A percentile compares a stretch with the other conserved stretches of the same genome.
Conservation (phyloP, 768 basidiomycete species). For the Termitomyces sp. region DNA sequence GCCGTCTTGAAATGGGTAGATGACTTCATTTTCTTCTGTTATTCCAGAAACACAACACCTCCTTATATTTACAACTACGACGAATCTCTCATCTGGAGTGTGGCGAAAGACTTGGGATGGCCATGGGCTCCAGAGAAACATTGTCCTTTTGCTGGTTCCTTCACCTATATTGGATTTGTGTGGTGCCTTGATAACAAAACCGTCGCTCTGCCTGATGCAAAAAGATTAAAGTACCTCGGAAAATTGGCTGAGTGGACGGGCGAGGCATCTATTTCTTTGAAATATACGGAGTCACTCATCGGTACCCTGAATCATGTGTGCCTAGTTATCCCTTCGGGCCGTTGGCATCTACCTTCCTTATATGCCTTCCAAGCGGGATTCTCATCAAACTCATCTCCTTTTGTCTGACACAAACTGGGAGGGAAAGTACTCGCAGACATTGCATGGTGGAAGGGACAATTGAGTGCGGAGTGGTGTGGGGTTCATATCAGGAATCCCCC, state of each 20-base stretch:
- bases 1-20: conserved; percentile 20
- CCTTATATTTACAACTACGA: conserved; percentile 6
- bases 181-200: background rate
- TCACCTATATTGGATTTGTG: background rate
- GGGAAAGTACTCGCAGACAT: background rate
- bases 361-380: background rate
- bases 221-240: too few relatives aligned
- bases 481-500: too few relatives aligned
- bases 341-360: background rate
- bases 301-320: background rate
- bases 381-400: background rate
- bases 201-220: background rate
- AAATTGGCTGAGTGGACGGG: background rate
- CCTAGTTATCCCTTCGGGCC: too few relatives aligned
- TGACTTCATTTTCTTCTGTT: conserved; percentile 25
- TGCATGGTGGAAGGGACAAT: background rate
- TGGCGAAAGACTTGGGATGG: conserved; percentile 17
- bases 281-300: background rate
- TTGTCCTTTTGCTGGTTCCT: conserved; percentile 6
- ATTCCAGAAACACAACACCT: background rate
- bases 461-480: too few relatives aligned
- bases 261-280: background rate
- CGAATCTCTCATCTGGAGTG: conserved; percentile 11
- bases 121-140: conserved; percentile 20
- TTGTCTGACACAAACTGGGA: background rate